phyloP scores from a whole-genome alignment of 2,329 filamentous ascomycete species.

The Phialemonium atrogriseum region DNA sequence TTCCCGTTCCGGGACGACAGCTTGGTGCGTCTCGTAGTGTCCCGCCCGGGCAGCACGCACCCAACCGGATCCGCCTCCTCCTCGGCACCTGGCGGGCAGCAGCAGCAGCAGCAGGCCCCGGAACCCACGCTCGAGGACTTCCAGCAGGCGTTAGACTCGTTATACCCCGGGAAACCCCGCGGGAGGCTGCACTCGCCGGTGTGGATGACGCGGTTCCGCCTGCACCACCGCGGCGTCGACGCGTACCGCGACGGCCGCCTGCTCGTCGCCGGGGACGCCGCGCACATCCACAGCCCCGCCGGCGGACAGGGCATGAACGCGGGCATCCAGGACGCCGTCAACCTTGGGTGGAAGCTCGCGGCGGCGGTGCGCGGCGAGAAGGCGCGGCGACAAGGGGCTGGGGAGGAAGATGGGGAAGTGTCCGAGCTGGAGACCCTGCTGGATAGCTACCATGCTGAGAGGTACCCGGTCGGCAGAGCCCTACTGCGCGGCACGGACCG shows the following conservation, averaged over 20 bases:
- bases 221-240: constrained; percentile 32
- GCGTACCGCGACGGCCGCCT: constrained; percentile 36
- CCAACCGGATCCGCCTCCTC: not conserved
- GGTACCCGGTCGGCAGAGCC: constrained; percentile 30
- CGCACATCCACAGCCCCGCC: constrained; percentile 46
- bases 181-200: constrained; percentile 19
- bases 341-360: constrained; percentile 47
- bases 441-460: constrained; percentile 14
- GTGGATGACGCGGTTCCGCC: constrained; percentile 36
- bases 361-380: too few species aligned
- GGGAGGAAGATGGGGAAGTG: too few species aligned
- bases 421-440: too few species aligned
- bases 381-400: too few species aligned
- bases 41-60: not conserved
- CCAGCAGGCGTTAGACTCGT: constrained; percentile 9
- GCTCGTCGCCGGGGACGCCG: constrained; percentile 48
- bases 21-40: constrained; percentile 18
- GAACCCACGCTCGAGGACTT: constrained; percentile 23
- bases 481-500: constrained; percentile 33
- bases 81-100: constrained; percentile 14
- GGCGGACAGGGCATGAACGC: constrained; percentile 53
- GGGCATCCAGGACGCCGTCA: constrained; percentile 43
- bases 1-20: constrained; percentile 20
- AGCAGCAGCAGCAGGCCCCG: constrained; percentile 10
- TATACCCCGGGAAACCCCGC: too few species aligned